A percentile compares a stretch with the other conserved stretches of the same genome.
Evolutionary conservation across 495 filamentous ascomycete genomes (phyloP).

Genomic region (Penicilliopsis zonata): DNA sequence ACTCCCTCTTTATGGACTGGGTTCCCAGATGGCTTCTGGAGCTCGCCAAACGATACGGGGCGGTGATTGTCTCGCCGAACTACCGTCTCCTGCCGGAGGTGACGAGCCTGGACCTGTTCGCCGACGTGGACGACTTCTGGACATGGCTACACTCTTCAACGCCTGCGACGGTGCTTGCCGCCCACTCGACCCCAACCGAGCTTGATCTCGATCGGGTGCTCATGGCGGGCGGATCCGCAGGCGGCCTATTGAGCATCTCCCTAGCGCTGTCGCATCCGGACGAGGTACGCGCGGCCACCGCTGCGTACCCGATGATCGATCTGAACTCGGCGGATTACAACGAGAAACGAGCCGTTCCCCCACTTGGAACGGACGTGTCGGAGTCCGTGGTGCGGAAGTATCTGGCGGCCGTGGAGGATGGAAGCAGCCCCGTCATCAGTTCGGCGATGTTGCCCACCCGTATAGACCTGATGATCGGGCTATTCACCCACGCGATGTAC

Average conservation of each 20-base stretch:
- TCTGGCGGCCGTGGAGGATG: conserved; percentile 4
- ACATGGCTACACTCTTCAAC: conserved; percentile 25
- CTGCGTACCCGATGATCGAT: conserved; percentile 12
- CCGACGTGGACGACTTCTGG: conserved; percentile 40
- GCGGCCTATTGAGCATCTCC: conserved; percentile 19
- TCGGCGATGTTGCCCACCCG: conserved; percentile 3
- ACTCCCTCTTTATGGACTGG: conserved; percentile 18
- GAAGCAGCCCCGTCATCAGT: conserved; percentile 5
- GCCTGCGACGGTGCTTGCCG: conserved; percentile 7
- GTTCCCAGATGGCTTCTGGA: conserved; percentile 21
- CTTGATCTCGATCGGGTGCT: conserved; percentile 18
- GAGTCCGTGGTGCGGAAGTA: conserved; percentile 7
- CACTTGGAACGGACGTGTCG: conserved; percentile 3
- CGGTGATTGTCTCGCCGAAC: conserved; percentile 32
- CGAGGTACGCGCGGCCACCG: conserved; percentile 11
- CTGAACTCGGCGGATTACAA: conserved; percentile 4
- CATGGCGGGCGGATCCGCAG: conserved; percentile 19
- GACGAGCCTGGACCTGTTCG: conserved; percentile 31
- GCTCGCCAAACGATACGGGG: conserved; percentile 16
- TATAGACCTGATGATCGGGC: conserved; percentile 9
- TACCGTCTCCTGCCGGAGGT: conserved; percentile 42
- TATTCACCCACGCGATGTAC: conserved; percentile 7
- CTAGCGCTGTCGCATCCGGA: conserved; percentile 13
- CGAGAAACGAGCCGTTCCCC: neutral
- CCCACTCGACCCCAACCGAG: conserved; percentile 7